Evolutionary conservation across 2,329 filamentous ascomycete species (phyloP), one percentile per base, ranked within the genome.

Genomic region (Penicillium sp.): DNA sequence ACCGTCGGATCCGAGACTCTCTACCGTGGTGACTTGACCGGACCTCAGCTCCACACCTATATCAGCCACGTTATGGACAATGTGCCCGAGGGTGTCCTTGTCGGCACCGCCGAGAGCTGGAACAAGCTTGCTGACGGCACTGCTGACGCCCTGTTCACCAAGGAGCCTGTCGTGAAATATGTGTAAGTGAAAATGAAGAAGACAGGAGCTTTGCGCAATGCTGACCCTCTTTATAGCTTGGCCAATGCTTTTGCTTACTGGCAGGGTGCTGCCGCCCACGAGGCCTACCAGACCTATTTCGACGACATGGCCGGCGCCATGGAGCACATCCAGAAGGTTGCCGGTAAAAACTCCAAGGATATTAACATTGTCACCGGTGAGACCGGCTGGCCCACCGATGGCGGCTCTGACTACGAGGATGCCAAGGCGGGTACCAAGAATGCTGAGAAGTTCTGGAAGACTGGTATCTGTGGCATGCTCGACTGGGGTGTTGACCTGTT

Each of bases 211-310:
- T 16, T 17, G 44, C 42, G 46, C 31, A 37, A 54, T 48, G 8
- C 17, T 49, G 11, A 40, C 50, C 77, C 80, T 9, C 26, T 22
- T 16, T 14, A 14, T 30, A 55, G 50, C 54, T 76, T 90, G 58
- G 79, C 82, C 69, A 89, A 90, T 68, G 87, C 84, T 26, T 90
- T 90, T 69, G 82, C 84, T 31, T 90, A 88, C 79, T 89, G 87
- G 87, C 87, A 90, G 71, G 85, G 82, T 40, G 80, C 81, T 68
- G 75, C 75, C 43, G 81, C 81, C 59, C 74, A 76, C 54, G 84
- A 87, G 64, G 83, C 83, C 33, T 83, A 82, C 38, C 72, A 80
- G 56, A 84, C 82, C 50, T 88, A 87, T 76, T 83, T 88, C 63
- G 82, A 88, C 64, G 87, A 88, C 66, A 84, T 88, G 70, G 78